Conservation (phyloP, 768 basidiomycete genomes). For the Dentipellis fragilis region DNA sequence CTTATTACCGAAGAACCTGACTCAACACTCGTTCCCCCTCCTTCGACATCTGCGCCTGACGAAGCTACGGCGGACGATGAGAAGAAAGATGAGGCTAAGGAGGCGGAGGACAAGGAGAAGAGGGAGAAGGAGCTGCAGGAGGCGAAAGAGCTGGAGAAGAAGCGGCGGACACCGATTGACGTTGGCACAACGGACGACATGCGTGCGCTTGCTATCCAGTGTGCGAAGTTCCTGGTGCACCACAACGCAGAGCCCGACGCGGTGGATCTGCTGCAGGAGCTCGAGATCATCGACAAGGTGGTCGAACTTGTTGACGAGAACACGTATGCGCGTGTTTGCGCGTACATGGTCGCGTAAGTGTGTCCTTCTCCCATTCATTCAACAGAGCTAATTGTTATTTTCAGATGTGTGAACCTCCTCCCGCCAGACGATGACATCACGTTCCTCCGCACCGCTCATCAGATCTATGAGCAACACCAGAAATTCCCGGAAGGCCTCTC, state of each 20-base stretch:
- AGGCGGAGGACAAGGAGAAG: constrained; percentile 13
- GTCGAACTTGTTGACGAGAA: constrained; percentile 74
- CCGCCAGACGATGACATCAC: constrained; percentile 87
- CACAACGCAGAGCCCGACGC: constrained; percentile 99
- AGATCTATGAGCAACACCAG: constrained; percentile 77
- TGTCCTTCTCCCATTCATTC: neutral
- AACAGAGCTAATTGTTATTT: constrained; percentile 7
- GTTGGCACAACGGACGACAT: constrained; percentile 68
- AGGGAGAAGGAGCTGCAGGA: constrained; percentile 18
- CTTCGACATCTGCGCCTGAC: neutral
- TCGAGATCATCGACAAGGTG: constrained; percentile 82
- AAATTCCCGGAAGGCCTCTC: constrained; percentile 88
- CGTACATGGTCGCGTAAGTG: constrained; percentile 88
- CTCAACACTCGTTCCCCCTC: constrained; percentile 3
- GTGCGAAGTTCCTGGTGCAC: constrained; percentile 79
- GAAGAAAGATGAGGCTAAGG: constrained; percentile 7
- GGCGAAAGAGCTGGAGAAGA: constrained; percentile 20
- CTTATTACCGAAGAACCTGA: constrained; percentile 2
- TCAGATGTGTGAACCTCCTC: constrained; percentile 78
- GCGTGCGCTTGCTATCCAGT: constrained; percentile 65
- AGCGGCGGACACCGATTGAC: constrained; percentile 21
- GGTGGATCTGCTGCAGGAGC: constrained; percentile 87
- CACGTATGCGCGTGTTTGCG: constrained; percentile 82
- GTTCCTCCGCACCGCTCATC: constrained; percentile 83
- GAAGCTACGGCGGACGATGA: neutral